These are phyloP conservation scores for Zoysia japonica DNA, from an alignment of 176 grass and related monocot species.

Conservation along the genomic window DNA sequence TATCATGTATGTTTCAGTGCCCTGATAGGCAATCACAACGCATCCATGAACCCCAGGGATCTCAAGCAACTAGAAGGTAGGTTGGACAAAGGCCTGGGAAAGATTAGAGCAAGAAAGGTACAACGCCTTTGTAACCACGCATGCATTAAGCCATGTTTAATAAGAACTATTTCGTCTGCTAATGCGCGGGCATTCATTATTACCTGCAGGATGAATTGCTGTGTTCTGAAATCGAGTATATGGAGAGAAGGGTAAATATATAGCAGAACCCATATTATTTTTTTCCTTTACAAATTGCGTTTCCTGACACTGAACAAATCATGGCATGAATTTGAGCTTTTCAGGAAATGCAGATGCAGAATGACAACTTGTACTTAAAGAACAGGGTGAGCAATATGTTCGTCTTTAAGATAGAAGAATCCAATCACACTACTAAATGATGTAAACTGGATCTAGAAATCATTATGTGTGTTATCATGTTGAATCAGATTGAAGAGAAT, in stretches of 20 bases:
- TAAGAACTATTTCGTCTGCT: conserved; percentile 4
- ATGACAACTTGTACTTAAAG: conserved; percentile 64
- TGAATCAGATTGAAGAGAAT: conserved; percentile 56
- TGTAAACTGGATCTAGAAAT: conserved; percentile 8
- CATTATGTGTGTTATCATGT: conserved; percentile 7
- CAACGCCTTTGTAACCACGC: background rate
- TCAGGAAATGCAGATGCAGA: conserved; percentile 69
- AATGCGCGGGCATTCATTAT: background rate
- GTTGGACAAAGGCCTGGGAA: conserved; percentile 69
- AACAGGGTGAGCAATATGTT: conserved; percentile 46
- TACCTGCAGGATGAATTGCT: conserved; percentile 66
- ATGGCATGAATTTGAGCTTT: background rate
- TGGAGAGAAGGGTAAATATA: conserved; percentile 60
- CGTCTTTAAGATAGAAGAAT: background rate
- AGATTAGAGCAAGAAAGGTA: conserved; percentile 93
- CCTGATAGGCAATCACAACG: conserved; percentile 59
- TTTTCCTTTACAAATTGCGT: conserved; percentile 13
- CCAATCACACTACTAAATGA: background rate
- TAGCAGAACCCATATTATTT: background rate
- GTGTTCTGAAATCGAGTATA: conserved; percentile 53
- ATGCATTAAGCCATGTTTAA: background rate
- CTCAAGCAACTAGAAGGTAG: conserved; percentile 68
- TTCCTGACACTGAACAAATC: conserved; percentile 18
- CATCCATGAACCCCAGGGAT: conserved; percentile 54
- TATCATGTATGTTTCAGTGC: conserved; percentile 39